Evolutionary conservation across 2,329 filamentous ascomycete species (phyloP).

Genomic region (Colletotrichum sp.): DNA sequence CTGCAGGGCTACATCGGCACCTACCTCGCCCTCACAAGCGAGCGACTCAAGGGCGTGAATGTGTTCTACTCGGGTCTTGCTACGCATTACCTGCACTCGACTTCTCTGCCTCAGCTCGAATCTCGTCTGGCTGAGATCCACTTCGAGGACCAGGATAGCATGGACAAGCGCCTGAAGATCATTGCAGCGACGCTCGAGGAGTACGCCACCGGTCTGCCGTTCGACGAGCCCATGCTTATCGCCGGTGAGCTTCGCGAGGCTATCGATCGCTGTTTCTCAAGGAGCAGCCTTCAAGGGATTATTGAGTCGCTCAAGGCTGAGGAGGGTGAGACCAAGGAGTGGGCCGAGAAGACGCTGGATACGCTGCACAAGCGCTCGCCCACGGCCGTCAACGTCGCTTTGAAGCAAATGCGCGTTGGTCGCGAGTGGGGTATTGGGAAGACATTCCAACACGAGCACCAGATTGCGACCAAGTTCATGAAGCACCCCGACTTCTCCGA

Average conservation of each 20-base stretch:
- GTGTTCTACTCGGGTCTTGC: conserved; percentile 91
- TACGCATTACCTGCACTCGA: conserved; percentile 95
- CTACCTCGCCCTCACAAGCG: conserved; percentile 91
- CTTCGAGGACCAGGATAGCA: conserved; percentile 78
- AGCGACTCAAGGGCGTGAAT: conserved; percentile 81
- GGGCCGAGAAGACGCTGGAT: conserved; percentile 79
- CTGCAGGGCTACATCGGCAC: conserved; percentile 88
- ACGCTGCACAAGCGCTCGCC: conserved; percentile 83
- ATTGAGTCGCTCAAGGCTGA: conserved; percentile 68
- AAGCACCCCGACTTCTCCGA: conserved; percentile 87
- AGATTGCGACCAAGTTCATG: conserved; percentile 90
- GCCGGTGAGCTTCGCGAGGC: conserved; percentile 74
- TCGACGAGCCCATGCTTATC: conserved; percentile 71
- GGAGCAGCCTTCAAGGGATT: conserved; percentile 72
- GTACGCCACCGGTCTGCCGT: conserved; percentile 84
- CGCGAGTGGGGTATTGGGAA: conserved; percentile 79
- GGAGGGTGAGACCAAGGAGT: conserved; percentile 61
- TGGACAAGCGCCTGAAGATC: conserved; percentile 67
- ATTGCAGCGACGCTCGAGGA: conserved; percentile 93
- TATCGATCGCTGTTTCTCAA: conserved; percentile 84
- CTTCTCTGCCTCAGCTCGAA: conserved; percentile 80
- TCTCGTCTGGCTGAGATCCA: conserved; percentile 85
- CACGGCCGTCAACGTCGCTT: conserved; percentile 82
- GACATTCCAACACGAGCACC: conserved; percentile 85
- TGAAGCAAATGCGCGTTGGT: conserved; percentile 82